Conservation (phyloP, 1,284 basidiomycete genomes). For the Naganishia sp. region DNA sequence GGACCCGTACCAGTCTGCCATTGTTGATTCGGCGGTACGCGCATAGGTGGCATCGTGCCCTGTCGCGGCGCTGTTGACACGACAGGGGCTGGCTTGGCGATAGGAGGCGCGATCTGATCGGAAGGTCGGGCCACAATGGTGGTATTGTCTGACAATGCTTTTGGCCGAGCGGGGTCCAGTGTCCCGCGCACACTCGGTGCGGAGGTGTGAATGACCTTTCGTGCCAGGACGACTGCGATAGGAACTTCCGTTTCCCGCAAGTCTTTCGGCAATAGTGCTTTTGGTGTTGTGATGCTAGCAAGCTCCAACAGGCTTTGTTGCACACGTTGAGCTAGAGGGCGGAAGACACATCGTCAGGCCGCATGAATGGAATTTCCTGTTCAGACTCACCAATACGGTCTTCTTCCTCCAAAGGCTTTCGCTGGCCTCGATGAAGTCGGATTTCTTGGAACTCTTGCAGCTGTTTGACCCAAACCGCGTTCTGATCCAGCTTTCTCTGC, state of each 20-base stretch:
- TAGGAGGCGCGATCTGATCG: slow-evolving; percentile 17
- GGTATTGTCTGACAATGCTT: slow-evolving; percentile 31
- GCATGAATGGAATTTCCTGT: background rate
- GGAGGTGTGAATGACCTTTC: slow-evolving; percentile 24
- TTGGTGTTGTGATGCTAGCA: slow-evolving; percentile 10
- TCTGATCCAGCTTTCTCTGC: slow-evolving; percentile 27
- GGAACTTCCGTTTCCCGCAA: slow-evolving; percentile 1
- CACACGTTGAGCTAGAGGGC: slow-evolving; percentile 10
- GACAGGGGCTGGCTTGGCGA: slow-evolving; percentile 1
- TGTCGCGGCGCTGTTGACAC: background rate
- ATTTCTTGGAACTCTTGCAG: slow-evolving; percentile 28
- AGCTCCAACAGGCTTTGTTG: slow-evolving; percentile 22
- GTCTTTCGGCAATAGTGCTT: slow-evolving; percentile 3
- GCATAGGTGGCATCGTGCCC: background rate
- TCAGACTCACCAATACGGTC: slow-evolving; percentile 29
- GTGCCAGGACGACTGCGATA: slow-evolving; percentile 19
- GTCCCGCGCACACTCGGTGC: slow-evolving; percentile 27
- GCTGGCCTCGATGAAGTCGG: slow-evolving; percentile 23
- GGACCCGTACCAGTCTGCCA: background rate
- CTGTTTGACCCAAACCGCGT: slow-evolving; percentile 26
- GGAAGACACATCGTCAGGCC: background rate
- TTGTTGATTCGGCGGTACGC: background rate
- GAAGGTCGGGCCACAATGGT: slow-evolving; percentile 15
- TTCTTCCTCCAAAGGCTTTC: slow-evolving; percentile 28
- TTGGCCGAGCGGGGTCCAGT: slow-evolving; percentile 30